phyloP scores from a whole-genome alignment of 257 asterid genomes.

The Solanum bukasovii region DNA sequence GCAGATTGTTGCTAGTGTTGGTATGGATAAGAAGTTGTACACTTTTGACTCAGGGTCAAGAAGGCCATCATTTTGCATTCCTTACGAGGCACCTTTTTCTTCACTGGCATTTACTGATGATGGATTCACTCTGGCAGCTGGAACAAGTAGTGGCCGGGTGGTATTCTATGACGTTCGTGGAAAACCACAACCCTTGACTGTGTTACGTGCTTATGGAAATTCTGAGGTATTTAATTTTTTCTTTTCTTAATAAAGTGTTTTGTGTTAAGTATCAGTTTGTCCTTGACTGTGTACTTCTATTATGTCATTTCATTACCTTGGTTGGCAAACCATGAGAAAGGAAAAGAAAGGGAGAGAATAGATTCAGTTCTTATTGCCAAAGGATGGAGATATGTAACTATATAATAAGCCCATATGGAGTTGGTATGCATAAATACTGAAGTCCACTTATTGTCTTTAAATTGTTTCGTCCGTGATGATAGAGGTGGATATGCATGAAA shows the following conservation, averaged over 20 bases:
- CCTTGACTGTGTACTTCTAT: neutral
- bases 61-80: constrained; percentile 76
- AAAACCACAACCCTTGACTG: constrained; percentile 87
- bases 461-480: neutral
- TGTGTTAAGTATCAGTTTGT: constrained; percentile 1
- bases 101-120: constrained; percentile 88
- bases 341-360: neutral
- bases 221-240: constrained; percentile 42
- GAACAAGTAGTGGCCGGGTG: constrained; percentile 85
- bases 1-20: constrained; percentile 93
- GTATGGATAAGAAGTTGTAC: constrained; percentile 92
- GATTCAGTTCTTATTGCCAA: neutral
- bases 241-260: constrained; percentile 7
- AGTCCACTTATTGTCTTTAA: neutral
- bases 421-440: neutral
- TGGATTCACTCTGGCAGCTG: constrained; percentile 89
- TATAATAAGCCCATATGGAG: neutral
- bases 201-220: constrained; percentile 81
- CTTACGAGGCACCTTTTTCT: constrained; percentile 89
- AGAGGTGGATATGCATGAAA: neutral
- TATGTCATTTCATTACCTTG: neutral
- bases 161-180: constrained; percentile 92
- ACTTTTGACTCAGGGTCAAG: constrained; percentile 79
- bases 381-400: neutral
- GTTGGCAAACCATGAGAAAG: neutral